phyloP scores from a whole-genome alignment of 306 rosid species.

The Castanea sativa region DNA sequence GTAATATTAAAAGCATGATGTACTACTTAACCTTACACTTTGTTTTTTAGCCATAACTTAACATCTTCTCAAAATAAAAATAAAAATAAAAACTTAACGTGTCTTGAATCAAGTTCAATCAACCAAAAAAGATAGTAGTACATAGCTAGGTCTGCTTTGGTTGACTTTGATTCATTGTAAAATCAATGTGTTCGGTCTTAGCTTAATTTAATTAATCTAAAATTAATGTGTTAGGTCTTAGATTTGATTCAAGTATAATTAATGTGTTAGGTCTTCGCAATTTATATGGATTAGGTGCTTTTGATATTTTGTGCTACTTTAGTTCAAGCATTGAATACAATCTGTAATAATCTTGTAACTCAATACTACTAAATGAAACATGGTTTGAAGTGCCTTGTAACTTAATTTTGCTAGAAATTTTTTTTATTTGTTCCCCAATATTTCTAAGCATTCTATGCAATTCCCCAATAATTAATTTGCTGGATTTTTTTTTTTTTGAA shows the following conservation, averaged over 20 bases:
- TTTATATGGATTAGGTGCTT: background rate
- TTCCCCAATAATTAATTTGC: background rate
- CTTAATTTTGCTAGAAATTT: background rate
- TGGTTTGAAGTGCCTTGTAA: no score
- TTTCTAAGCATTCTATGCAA: background rate
- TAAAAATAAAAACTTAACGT: no score
- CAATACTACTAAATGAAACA: no score
- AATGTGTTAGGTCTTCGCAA: background rate
- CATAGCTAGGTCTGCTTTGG: conserved; percentile 1
- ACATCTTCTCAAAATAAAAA: no score
- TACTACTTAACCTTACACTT: no score
- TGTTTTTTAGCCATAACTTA: no score
- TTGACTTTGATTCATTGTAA: conserved; percentile 11
- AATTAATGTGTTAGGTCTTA: no score
- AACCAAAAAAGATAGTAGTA: background rate
- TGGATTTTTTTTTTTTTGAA: background rate
- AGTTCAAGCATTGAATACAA: background rate
- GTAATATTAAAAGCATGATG: no score
- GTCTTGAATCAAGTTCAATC: no score
- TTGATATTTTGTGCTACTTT: background rate
- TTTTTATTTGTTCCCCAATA: background rate
- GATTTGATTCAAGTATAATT: background rate
- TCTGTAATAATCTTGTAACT: no score
- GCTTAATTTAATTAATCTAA: no score
- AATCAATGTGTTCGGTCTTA: no score